Percentiles rank a stretch among this genome's conserved stretches.
These are phyloP conservation scores for Aspergillus campestris DNA, from an alignment of 495 filamentous ascomycete genomes.

Conservation along the genomic window DNA sequence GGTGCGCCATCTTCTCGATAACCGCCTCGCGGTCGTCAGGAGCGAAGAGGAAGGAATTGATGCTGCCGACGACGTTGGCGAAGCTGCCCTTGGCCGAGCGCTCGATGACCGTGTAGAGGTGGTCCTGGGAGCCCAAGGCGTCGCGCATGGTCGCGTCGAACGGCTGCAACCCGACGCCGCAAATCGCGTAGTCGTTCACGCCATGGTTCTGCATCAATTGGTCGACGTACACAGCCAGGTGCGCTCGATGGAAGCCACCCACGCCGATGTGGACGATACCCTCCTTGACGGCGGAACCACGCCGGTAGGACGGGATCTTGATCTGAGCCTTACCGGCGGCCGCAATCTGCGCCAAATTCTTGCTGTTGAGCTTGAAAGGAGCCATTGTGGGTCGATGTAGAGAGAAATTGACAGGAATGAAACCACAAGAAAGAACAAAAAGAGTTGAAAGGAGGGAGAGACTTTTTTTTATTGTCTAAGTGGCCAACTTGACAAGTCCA, in stretches of 20 bases:
- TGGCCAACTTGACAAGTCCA: not conserved
- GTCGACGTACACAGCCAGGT: slow-evolving; percentile 41
- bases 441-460: not conserved
- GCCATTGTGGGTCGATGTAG: slow-evolving; percentile 22
- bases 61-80: slow-evolving; percentile 38
- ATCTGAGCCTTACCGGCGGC: slow-evolving; percentile 18
- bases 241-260: slow-evolving; percentile 42
- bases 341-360: slow-evolving; percentile 30
- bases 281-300: slow-evolving; percentile 36
- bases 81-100: slow-evolving; percentile 37
- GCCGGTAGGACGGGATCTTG: slow-evolving; percentile 29
- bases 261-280: slow-evolving; percentile 43
- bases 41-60: slow-evolving; percentile 42
- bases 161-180: slow-evolving; percentile 39
- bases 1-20: slow-evolving; percentile 42
- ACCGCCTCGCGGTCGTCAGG: slow-evolving; percentile 39
- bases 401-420: slow-evolving; percentile 4
- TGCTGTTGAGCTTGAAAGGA: slow-evolving; percentile 32
- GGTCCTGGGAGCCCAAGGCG: slow-evolving; percentile 32
- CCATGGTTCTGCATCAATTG: slow-evolving; percentile 39
- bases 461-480: not conserved
- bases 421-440: not conserved
- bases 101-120: slow-evolving; percentile 42
- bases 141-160: slow-evolving; percentile 40
- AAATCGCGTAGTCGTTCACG: slow-evolving; percentile 35